Percentiles rank a stretch among this genome's conserved stretches.
These are phyloP conservation scores for Annulohypoxylon nitens DNA, from an alignment of 495 filamentous ascomycete genomes.

Conservation along the genomic window DNA sequence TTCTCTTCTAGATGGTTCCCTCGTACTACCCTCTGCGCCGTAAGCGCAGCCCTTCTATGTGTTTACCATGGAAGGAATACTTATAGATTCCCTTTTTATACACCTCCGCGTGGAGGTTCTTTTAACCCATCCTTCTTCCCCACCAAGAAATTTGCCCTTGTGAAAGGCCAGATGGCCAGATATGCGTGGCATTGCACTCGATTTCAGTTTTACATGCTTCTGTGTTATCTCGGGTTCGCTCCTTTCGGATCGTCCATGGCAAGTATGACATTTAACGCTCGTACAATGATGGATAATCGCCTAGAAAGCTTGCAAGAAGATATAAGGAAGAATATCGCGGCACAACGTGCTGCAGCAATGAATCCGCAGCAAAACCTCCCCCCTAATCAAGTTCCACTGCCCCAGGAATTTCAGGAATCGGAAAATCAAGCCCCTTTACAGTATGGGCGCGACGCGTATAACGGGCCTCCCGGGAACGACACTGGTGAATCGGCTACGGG, in stretches of 20 bases:
- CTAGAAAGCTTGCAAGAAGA: slow-evolving; percentile 25
- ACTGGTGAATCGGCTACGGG: background rate
- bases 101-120: slow-evolving; percentile 12
- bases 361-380: slow-evolving; percentile 2
- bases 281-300: slow-evolving; percentile 24
- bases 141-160: background rate
- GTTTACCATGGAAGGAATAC: background rate
- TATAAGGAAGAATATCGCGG: slow-evolving; percentile 5
- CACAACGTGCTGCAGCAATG: background rate
- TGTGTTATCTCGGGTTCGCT: background rate
- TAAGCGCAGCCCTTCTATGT: background rate
- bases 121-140: slow-evolving; percentile 45
- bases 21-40: background rate
- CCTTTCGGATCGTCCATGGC: slow-evolving; percentile 21
- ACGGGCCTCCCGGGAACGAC: slow-evolving; percentile 6
- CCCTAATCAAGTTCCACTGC: background rate
- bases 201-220: background rate
- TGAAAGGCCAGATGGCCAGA: slow-evolving; percentile 7
- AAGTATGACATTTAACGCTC: slow-evolving; percentile 9
- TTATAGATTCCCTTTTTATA: slow-evolving; percentile 45
- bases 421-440: slow-evolving; percentile 18
- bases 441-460: slow-evolving; percentile 17
- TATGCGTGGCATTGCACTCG: slow-evolving; percentile 32
- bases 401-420: slow-evolving; percentile 1
- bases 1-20: background rate